Conservation (phyloP, 169 alveolate genomes). For the Cryptosporidium meleagridis region DNA sequence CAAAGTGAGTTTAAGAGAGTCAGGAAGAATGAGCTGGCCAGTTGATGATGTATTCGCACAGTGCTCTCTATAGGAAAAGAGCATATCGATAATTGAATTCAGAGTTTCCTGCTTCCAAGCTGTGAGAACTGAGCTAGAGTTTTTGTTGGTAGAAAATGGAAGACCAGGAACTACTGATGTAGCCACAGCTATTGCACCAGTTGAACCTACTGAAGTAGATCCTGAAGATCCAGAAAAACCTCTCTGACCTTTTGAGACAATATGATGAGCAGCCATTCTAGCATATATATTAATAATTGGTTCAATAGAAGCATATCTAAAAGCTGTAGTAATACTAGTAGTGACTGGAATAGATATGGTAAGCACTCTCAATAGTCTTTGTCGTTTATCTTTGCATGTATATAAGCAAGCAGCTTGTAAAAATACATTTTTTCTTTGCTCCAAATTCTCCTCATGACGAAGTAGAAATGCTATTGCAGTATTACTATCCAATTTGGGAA, state of each 20-base stretch:
- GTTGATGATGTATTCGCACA: constrained; percentile 74
- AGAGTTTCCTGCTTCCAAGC: constrained; percentile 70
- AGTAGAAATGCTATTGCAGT: constrained; percentile 75
- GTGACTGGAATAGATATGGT: constrained; percentile 59
- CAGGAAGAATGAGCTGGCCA: constrained; percentile 66
- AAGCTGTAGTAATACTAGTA: constrained; percentile 67
- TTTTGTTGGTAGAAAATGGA: constrained; percentile 48
- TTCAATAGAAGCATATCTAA: constrained; percentile 72
- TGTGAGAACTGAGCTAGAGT: constrained; percentile 2
- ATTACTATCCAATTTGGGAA: constrained; percentile 78
- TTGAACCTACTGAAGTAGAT: neutral
- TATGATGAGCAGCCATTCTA: constrained; percentile 75
- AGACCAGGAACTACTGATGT: constrained; percentile 43
- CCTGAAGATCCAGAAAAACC: neutral
- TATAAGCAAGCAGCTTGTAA: constrained; percentile 79
- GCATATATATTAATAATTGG: constrained; percentile 54
- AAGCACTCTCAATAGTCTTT: constrained; percentile 45
- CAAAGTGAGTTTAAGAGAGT: constrained; percentile 43
- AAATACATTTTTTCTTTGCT: constrained; percentile 77
- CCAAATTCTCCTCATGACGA: constrained; percentile 78
- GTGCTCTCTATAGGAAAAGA: constrained; percentile 57
- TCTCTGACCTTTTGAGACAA: constrained; percentile 66
- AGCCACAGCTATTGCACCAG: constrained; percentile 22
- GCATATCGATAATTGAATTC: constrained; percentile 60
- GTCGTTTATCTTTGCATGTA: constrained; percentile 61